Evolutionary conservation across 2,329 filamentous ascomycete genomes (phyloP).

Genomic region (Colletotrichum somersetense): DNA sequence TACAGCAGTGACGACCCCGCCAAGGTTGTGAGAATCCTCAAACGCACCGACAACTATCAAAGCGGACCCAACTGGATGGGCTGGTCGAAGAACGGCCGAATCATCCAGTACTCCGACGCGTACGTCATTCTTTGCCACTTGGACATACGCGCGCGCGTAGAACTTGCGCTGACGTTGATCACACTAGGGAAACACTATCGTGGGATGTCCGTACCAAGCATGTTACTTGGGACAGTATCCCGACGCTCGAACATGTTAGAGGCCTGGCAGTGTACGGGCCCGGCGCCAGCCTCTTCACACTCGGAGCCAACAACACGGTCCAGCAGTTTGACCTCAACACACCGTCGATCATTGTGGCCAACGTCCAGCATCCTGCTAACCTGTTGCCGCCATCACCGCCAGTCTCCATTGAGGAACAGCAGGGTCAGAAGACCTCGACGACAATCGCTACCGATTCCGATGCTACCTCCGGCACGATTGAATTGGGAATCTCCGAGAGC

Average conservation of each 20-base stretch:
- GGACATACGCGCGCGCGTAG: constrained; percentile 62
- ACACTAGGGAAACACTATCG: constrained; percentile 82
- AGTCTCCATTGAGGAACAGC: constrained; percentile 81
- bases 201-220: constrained; percentile 99
- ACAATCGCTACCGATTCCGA: constrained; percentile 66
- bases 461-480: constrained; percentile 66
- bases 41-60: constrained; percentile 79
- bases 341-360: constrained; percentile 82
- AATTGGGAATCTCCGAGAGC: constrained; percentile 75
- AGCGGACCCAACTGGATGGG: constrained; percentile 93
- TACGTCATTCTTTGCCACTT: constrained; percentile 56
- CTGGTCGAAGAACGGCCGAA: constrained; percentile 98
- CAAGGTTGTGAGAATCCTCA: constrained; percentile 89
- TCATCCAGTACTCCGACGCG: constrained; percentile 93
- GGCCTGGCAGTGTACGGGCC: constrained; percentile 91
- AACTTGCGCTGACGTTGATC: constrained; percentile 47
- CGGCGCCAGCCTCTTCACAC: constrained; percentile 90
- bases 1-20: constrained; percentile 79
- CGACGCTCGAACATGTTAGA: constrained; percentile 83
- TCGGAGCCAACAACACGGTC: constrained; percentile 88
- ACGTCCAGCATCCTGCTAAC: constrained; percentile 87
- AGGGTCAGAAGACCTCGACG: constrained; percentile 63
- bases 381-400: constrained; percentile 85
- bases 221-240: constrained; percentile 89
- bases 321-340: constrained; percentile 97